These are phyloP conservation scores for Phyllosticta citrichinensis DNA, from an alignment of 2,329 filamentous ascomycete species.

Conservation along the genomic window DNA sequence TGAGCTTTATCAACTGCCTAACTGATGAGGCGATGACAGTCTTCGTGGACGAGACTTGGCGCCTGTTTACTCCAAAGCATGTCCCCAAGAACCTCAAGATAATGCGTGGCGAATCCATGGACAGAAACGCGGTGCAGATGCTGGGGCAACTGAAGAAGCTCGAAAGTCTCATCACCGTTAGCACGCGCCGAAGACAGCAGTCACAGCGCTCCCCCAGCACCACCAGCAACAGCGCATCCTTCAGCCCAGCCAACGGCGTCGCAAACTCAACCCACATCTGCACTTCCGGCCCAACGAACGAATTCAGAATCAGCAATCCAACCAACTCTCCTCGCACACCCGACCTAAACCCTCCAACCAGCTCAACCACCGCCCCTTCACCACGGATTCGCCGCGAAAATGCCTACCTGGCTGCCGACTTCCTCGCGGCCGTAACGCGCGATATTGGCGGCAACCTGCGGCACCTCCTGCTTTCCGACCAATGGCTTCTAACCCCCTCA, in stretches of 20 bases:
- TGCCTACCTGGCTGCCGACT: slow-evolving; percentile 28
- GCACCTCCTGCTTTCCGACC: slow-evolving; percentile 47
- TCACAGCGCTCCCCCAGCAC: slow-evolving; percentile 17
- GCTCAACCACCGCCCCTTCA: neutral
- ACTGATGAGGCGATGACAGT: slow-evolving; percentile 31
- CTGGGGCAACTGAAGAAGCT: slow-evolving; percentile 34
- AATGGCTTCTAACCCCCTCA: slow-evolving; percentile 42
- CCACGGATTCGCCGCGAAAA: slow-evolving; percentile 4
- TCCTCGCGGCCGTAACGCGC: slow-evolving; percentile 41
- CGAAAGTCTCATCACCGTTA: slow-evolving; percentile 45
- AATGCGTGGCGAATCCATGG: slow-evolving; percentile 39
- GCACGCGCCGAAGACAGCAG: slow-evolving; percentile 20
- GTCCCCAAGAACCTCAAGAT: slow-evolving; percentile 34
- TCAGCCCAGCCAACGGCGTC: slow-evolving; percentile 11
- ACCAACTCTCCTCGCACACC: slow-evolving; percentile 17
- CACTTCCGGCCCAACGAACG: neutral
- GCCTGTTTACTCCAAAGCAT: slow-evolving; percentile 17
- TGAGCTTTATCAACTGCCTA: slow-evolving; percentile 43
- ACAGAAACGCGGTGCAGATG: slow-evolving; percentile 35
- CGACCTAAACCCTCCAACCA: slow-evolving; percentile 3
- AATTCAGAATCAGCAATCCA: slow-evolving; percentile 13
- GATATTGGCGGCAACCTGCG: slow-evolving; percentile 43
- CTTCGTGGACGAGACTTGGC: slow-evolving; percentile 50
- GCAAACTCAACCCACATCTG: neutral
- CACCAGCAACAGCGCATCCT: slow-evolving; percentile 21